Base-by-base conservation (phyloP, 1,139 yeast species). In the Wickerhamomyces sp. region DNA sequence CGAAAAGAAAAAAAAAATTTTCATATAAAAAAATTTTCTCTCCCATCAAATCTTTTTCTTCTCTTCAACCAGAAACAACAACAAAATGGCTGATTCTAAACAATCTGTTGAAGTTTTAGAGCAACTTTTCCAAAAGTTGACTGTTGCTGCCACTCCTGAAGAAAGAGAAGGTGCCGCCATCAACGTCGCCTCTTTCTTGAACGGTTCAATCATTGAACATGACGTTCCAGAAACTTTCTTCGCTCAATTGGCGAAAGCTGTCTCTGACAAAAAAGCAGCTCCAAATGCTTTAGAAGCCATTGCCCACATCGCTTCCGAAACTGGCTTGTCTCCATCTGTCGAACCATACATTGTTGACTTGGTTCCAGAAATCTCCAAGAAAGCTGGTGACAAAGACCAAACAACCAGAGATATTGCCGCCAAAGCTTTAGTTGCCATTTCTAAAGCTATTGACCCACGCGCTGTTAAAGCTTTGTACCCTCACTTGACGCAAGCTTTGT, bases 191-290 rank as follows among this genome's bases (percentile, higher is more conserved):
- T 80, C 95, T 49, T 90, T 92, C 76, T 78, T 92, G 71, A 92
- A 90, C 74, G 95, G 97, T 55, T 87, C 94, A 61, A 89, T 90
- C 70, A 92, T 90, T 67, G 98, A 92, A 76, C 97, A 92, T 72
- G 97, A 90, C 72, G 95, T 90, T 55, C 98, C 99, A 60, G 81
- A 75, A 62, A 81, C 80, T 64, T 89, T 90, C 78, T 87, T 90
- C 67, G 68, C 67, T 48, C 81, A 84, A 65, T 78, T 92, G 66
- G 74, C 76, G 67, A 77, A 76, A 60, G 82, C 94, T 58, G 72
- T 90, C 61, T 72, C 74, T 66, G 77, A 80, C 78, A 85, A 85
- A 80, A 89, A 90, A 78, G 71, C 71, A 55, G 72, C 82, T 54
- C 68, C 77, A 56, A 85, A 88, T 65, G 96, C 95, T 60, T 77